These are phyloP conservation scores for Lipomyces yarrowii DNA, from an alignment of 1,139 yeast species.

Conservation along the genomic window DNA sequence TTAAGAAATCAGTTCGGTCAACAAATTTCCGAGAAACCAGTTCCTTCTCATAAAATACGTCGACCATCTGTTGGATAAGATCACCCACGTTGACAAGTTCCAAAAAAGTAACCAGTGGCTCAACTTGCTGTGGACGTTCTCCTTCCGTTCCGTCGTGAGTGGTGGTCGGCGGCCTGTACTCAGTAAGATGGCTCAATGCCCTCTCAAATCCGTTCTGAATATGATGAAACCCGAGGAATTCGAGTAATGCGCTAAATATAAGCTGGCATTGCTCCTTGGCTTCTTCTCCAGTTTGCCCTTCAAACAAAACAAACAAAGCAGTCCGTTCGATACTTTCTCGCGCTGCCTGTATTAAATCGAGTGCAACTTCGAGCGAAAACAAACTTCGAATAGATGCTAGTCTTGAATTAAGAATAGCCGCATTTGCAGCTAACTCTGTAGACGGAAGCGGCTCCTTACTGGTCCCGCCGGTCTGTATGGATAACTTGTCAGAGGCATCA, in stretches of 20 bases:
- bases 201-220: constrained; percentile 79
- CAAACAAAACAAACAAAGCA: constrained; percentile 38
- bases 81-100: constrained; percentile 93
- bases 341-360: constrained; percentile 45
- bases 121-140: constrained; percentile 50
- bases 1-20: constrained; percentile 73
- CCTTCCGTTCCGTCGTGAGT: constrained; percentile 22
- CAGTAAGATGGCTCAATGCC: constrained; percentile 68
- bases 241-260: constrained; percentile 67
- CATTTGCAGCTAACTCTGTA: constrained; percentile 51
- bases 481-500: constrained; percentile 16
- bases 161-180: constrained; percentile 65
- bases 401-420: constrained; percentile 48
- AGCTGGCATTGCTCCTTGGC: constrained; percentile 50
- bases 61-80: constrained; percentile 87
- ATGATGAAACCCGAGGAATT: constrained; percentile 69
- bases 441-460: constrained; percentile 38
- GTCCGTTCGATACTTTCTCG: constrained; percentile 44
- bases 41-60: constrained; percentile 88
- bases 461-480: constrained; percentile 4
- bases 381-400: constrained; percentile 47
- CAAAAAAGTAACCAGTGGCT: constrained; percentile 83
- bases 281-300: constrained; percentile 40
- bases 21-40: constrained; percentile 63
- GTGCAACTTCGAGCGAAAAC: constrained; percentile 49